Evolutionary conservation across 2,329 filamentous ascomycete genomes (phyloP).

Genomic region (Talaromyces sp.): DNA sequence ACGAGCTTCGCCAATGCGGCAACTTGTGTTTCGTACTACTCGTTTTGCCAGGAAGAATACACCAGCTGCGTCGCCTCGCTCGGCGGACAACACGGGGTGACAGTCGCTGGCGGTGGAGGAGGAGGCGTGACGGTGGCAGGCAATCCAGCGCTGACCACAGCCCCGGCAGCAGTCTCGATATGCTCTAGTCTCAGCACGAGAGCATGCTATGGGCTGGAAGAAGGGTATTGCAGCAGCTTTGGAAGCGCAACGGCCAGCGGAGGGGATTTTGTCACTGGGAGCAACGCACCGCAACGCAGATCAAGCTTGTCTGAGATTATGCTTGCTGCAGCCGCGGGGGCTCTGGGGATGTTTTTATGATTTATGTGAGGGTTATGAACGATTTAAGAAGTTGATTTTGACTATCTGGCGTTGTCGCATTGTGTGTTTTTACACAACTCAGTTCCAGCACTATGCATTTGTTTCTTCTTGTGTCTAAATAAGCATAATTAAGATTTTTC

Average conservation of each 20-base stretch:
- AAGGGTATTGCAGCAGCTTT: conserved; percentile 42
- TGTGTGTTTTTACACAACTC: neutral
- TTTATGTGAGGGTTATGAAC: neutral
- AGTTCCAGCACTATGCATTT: neutral
- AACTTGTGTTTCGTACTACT: conserved; percentile 52
- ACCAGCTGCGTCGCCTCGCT: conserved; percentile 41
- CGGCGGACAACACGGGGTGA: conserved; percentile 49
- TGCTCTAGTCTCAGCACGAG: conserved; percentile 43
- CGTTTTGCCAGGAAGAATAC: conserved; percentile 47
- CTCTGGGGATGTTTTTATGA: conserved; percentile 43
- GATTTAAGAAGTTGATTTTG: neutral
- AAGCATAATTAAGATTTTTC: neutral
- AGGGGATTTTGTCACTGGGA: conserved; percentile 17
- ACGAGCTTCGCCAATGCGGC: conserved; percentile 50
- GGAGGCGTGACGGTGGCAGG: conserved; percentile 47
- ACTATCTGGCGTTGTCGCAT: neutral
- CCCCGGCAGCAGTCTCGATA: conserved; percentile 38
- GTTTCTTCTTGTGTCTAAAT: neutral
- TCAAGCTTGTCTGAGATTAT: conserved; percentile 39
- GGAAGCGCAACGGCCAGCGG: conserved; percentile 22
- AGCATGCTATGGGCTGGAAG: conserved; percentile 47
- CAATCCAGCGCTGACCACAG: conserved; percentile 37
- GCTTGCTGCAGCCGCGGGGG: conserved; percentile 40
- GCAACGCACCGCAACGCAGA: conserved; percentile 24
- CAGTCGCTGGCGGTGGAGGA: conserved; percentile 44